Evolutionary conservation across 805 yeast species (phyloP).

Genomic region (Myxozyma monticola): DNA sequence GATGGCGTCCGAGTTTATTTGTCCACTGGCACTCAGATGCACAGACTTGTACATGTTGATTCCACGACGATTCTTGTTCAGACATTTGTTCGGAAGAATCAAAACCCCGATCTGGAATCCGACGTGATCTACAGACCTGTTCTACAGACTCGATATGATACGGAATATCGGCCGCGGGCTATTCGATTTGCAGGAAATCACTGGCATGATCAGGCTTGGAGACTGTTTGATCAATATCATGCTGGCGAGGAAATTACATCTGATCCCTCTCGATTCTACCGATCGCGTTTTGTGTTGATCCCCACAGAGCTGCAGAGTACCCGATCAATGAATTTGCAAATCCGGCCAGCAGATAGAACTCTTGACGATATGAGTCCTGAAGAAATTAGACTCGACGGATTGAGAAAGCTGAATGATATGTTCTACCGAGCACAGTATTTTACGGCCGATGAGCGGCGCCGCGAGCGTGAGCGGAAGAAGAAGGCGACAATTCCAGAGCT

Average conservation of each 20-base stretch:
- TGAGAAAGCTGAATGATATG: constrained; percentile 59
- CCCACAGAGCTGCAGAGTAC: constrained; percentile 69
- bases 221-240: constrained; percentile 81
- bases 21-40: constrained; percentile 80
- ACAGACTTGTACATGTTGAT: constrained; percentile 72
- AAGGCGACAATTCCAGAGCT: constrained; percentile 69
- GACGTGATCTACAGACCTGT: constrained; percentile 48
- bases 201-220: constrained; percentile 69
- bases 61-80: constrained; percentile 74
- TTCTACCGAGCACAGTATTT: constrained; percentile 59
- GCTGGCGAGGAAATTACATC: constrained; percentile 85
- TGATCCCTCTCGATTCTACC: constrained; percentile 57
- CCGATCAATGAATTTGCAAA: constrained; percentile 39
- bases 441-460: constrained; percentile 43
- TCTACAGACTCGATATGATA: constrained; percentile 78
- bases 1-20: constrained; percentile 68
- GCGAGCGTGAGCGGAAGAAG: constrained; percentile 31
- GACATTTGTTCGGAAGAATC: constrained; percentile 47
- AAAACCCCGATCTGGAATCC: constrained; percentile 22
- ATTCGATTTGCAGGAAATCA: constrained; percentile 55
- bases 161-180: constrained; percentile 56
- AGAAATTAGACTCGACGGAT: constrained; percentile 90
- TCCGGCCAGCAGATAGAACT: constrained; percentile 11
- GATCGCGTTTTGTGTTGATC: constrained; percentile 79
- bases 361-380: constrained; percentile 70